Evolutionary conservation across 164 flowering plant species (phyloP), one percentile per base, ranked within the genome.

Genomic region (Sedum album): DNA sequence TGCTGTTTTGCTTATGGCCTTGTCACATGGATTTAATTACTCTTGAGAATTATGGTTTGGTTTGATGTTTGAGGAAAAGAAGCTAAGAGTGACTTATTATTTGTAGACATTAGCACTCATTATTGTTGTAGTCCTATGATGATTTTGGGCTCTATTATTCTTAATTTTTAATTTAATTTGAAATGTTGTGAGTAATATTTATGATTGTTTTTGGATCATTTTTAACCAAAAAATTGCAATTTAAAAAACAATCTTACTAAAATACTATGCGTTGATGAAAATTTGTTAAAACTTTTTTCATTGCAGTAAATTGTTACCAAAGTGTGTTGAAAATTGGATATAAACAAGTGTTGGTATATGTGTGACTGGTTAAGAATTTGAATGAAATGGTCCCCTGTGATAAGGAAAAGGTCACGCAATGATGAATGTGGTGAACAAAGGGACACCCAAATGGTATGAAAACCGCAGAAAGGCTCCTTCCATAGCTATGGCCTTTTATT

Each of bases 361-460:
- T 51, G 57, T 51, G 57, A 51, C 26, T 23, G 26, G 23, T 51
- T n/a, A 23, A 51, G 57, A 25, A 55, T 57, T 28, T 28, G 62
- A 57, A 57, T 57, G 33, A 28, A 57, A 57, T 57, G 62, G 62
- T 57, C 62, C 62, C 62, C 33, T 11, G 6, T 2, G 6, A 23
- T 25, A 9, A 23, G 14, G 17, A 57, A 57, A 57, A 28, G 62
- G 17, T 57, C 33, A 28, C 28, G 33, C 2, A 8, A 55, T 55
- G 60, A 55, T 55, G 60, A 25, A 55, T 57, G 62, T 57, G 62
- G 62, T 57, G 62, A 57, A 15, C 20, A 57, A 57, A 57, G 3
- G 31, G 33, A 33, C 62, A 57, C 62, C 62, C 62, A 28, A 14
- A 26, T 28, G 33, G 17, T 3, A 57, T 17, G 33, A 57, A 57